These are phyloP conservation scores for Lecanicillium sp. DNA, from an alignment of 2,329 filamentous ascomycete species.

Conservation along the genomic window DNA sequence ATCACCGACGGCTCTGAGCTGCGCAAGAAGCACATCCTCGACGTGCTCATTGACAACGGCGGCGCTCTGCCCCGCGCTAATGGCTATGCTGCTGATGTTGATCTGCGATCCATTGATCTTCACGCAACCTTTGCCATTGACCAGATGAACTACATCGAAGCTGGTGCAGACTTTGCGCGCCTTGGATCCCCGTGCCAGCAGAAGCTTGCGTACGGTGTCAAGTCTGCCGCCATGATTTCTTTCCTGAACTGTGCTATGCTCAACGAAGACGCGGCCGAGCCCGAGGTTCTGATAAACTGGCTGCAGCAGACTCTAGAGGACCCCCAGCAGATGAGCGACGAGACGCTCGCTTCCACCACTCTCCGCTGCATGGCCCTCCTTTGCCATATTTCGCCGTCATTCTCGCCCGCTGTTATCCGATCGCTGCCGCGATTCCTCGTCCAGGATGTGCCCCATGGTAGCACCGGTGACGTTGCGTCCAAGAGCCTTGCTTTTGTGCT, in stretches of 20 bases:
- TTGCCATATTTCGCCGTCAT: slow-evolving; percentile 65
- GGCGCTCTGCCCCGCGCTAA: slow-evolving; percentile 26
- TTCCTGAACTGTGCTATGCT: slow-evolving; percentile 81
- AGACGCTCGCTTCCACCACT: slow-evolving; percentile 68
- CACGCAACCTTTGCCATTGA: slow-evolving; percentile 70
- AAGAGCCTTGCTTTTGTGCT: slow-evolving; percentile 77
- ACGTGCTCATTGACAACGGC: slow-evolving; percentile 60
- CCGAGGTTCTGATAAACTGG: slow-evolving; percentile 75
- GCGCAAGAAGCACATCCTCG: slow-evolving; percentile 60
- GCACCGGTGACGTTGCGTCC: slow-evolving; percentile 72
- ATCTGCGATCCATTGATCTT: slow-evolving; percentile 51
- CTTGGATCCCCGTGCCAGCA: slow-evolving; percentile 84
- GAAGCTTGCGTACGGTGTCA: slow-evolving; percentile 76
- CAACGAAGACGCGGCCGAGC: slow-evolving; percentile 74
- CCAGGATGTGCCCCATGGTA: slow-evolving; percentile 65
- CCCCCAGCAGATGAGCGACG: slow-evolving; percentile 73
- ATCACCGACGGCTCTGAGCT: slow-evolving; percentile 57
- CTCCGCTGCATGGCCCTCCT: slow-evolving; percentile 78
- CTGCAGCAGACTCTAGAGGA: slow-evolving; percentile 78
- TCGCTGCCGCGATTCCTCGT: slow-evolving; percentile 83
- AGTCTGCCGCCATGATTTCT: slow-evolving; percentile 72
- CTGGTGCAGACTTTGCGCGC: slow-evolving; percentile 76
- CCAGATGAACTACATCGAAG: slow-evolving; percentile 81
- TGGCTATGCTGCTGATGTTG: slow-evolving; percentile 38
- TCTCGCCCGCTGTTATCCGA: slow-evolving; percentile 70